These are phyloP conservation scores for Huntiella abstrusa DNA, from an alignment of 2,329 filamentous ascomycete genomes.

Conservation along the genomic window DNA sequence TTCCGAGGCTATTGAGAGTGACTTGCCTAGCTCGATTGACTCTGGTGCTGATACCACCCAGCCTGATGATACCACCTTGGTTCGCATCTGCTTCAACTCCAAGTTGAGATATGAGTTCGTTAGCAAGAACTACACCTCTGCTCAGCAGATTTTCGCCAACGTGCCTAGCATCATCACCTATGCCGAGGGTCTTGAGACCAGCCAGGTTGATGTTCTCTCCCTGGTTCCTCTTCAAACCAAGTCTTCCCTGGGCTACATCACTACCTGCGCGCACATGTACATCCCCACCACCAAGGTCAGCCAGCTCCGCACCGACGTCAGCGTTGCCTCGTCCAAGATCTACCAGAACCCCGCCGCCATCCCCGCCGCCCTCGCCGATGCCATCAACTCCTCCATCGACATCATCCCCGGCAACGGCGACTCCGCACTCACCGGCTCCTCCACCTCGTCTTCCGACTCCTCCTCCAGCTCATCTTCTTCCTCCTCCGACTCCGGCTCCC, in stretches of 20 bases:
- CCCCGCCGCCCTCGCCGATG: conserved; percentile 52
- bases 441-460: not conserved
- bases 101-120: conserved; percentile 75
- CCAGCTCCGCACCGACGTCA: conserved; percentile 48
- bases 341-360: conserved; percentile 52
- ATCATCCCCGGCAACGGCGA: conserved; percentile 30
- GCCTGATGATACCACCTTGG: conserved; percentile 47
- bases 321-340: conserved; percentile 50
- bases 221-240: conserved; percentile 63
- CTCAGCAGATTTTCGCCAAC: conserved; percentile 67
- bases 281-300: conserved; percentile 55
- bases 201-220: conserved; percentile 46
- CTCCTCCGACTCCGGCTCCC: conserved; percentile 3
- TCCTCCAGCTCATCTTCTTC: not conserved
- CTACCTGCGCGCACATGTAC: conserved; percentile 49
- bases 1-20: conserved; percentile 38
- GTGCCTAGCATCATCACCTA: conserved; percentile 53
- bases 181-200: conserved; percentile 35
- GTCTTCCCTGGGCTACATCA: conserved; percentile 52
- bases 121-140: conserved; percentile 48
- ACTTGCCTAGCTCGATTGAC: conserved; percentile 56
- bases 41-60: conserved; percentile 38
- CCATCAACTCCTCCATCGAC: conserved; percentile 72
- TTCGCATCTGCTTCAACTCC: conserved; percentile 72
- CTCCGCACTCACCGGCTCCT: conserved; percentile 19